phyloP scores from a whole-genome alignment of 2,329 filamentous ascomycete genomes.

The Paecilomyces variotii region DNA sequence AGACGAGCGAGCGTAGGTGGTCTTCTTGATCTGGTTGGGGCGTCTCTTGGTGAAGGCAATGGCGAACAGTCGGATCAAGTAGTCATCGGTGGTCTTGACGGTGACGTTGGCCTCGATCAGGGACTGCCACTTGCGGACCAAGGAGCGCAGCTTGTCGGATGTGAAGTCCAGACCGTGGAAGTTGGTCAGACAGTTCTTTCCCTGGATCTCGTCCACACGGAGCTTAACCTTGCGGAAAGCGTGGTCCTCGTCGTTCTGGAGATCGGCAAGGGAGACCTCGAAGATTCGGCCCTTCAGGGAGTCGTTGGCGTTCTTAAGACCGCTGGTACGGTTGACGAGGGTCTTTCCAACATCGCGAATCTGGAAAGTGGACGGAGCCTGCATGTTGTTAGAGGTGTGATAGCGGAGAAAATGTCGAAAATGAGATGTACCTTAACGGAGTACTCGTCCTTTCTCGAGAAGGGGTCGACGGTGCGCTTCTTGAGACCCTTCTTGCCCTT shows the following conservation, averaged over 20 bases:
- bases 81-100: conserved; percentile 99
- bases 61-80: conserved; percentile 97
- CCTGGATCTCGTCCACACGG: conserved; percentile 96
- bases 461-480: conserved; percentile 98
- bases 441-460: conserved; percentile 99
- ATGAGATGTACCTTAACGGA: conserved; percentile 68
- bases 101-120: conserved; percentile 99
- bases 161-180: conserved; percentile 99
- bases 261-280: conserved; percentile 96
- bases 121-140: conserved; percentile 99
- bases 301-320: conserved; percentile 99
- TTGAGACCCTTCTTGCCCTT: conserved; percentile 99
- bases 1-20: conserved; percentile 92
- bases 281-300: conserved; percentile 97
- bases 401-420: background rate
- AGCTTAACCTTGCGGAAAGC: conserved; percentile 99
- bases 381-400: conserved; percentile 11
- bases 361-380: conserved; percentile 94
- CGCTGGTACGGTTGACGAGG: conserved; percentile 96
- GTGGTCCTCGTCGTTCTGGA: conserved; percentile 99
- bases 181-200: conserved; percentile 99
- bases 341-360: conserved; percentile 99
- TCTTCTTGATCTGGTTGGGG: conserved; percentile 99
- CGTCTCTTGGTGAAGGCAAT: conserved; percentile 99
- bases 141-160: conserved; percentile 97